Conservation (phyloP, 805 yeast species). For the Kluyveromyces siamensis region DNA sequence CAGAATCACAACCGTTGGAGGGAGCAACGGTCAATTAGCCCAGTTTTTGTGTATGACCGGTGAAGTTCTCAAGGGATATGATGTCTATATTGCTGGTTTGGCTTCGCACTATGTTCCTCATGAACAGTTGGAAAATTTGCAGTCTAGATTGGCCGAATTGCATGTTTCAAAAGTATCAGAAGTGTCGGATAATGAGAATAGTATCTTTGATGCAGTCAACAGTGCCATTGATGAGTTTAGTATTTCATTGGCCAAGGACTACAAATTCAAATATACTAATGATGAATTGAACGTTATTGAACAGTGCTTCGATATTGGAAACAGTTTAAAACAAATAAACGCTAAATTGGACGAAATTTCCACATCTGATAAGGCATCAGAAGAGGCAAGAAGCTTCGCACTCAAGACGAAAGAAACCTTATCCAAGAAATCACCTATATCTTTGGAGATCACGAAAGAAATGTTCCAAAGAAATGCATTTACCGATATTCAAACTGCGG, state of each 20-base stretch:
- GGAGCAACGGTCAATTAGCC: slow-evolving; percentile 66
- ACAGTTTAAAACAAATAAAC: slow-evolving; percentile 44
- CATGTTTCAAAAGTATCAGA: slow-evolving; percentile 20
- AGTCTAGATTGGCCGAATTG: slow-evolving; percentile 55
- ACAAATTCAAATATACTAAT: slow-evolving; percentile 46
- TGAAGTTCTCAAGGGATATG: slow-evolving; percentile 64
- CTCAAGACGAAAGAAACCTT: slow-evolving; percentile 45
- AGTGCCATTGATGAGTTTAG: slow-evolving; percentile 72
- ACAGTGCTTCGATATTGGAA: slow-evolving; percentile 45
- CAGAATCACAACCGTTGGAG: slow-evolving; percentile 37
- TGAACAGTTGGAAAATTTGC: slow-evolving; percentile 51
- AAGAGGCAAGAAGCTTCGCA: slow-evolving; percentile 62
- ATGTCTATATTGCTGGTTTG: slow-evolving; percentile 72
- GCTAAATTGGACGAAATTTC: slow-evolving; percentile 42
- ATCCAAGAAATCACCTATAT: slow-evolving; percentile 63
- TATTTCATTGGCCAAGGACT: slow-evolving; percentile 54
- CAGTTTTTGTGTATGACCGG: slow-evolving; percentile 84
- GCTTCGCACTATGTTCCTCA: slow-evolving; percentile 86
- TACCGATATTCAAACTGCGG: slow-evolving; percentile 52
- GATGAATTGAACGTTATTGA: slow-evolving; percentile 61
- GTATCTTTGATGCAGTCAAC: slow-evolving; percentile 42
- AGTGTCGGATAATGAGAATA: not conserved
- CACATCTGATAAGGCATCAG: slow-evolving; percentile 39
- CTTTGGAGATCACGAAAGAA: slow-evolving; percentile 63
- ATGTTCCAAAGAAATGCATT: slow-evolving; percentile 53